phyloP scores from a whole-genome alignment of 345 rosid genomes.

The Gossypium rotundifolium region DNA sequence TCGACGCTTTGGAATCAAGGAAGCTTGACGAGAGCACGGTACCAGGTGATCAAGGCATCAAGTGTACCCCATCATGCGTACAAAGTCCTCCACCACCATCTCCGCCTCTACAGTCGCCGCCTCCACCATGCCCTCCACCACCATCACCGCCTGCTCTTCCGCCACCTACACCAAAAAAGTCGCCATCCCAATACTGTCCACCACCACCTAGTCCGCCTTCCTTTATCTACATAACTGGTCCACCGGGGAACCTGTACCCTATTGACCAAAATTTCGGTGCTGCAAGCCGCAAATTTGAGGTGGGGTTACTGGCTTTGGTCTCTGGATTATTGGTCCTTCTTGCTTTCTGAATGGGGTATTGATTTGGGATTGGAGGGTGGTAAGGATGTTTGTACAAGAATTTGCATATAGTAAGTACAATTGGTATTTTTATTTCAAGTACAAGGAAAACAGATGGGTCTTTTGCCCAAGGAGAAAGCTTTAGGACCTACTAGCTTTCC shows the following conservation, averaged over 20 bases:
- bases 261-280: slow-evolving; percentile 35
- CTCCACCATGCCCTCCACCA: slow-evolving; percentile 45
- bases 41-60: slow-evolving; percentile 24
- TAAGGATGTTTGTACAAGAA: background rate
- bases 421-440: background rate
- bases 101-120: slow-evolving; percentile 37
- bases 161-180: slow-evolving; percentile 39
- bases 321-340: slow-evolving; percentile 34
- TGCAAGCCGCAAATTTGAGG: slow-evolving; percentile 19
- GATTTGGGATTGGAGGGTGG: background rate
- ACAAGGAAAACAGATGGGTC: background rate
- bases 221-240: slow-evolving; percentile 49
- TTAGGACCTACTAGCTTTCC: background rate
- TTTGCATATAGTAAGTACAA: slow-evolving; percentile 2
- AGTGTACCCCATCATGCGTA: slow-evolving; percentile 46
- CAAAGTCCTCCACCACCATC: slow-evolving; percentile 49
- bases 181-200: slow-evolving; percentile 38
- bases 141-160: slow-evolving; percentile 51
- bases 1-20: slow-evolving; percentile 21
- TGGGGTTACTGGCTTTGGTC: slow-evolving; percentile 29
- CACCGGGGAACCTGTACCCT: slow-evolving; percentile 58
- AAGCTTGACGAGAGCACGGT: slow-evolving; percentile 30
- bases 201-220: slow-evolving; percentile 42
- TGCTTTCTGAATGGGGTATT: slow-evolving; percentile 11
- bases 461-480: background rate